These are phyloP conservation scores for Podaxis mareebaensis DNA, from an alignment of 768 basidiomycete species.

Conservation along the genomic window DNA sequence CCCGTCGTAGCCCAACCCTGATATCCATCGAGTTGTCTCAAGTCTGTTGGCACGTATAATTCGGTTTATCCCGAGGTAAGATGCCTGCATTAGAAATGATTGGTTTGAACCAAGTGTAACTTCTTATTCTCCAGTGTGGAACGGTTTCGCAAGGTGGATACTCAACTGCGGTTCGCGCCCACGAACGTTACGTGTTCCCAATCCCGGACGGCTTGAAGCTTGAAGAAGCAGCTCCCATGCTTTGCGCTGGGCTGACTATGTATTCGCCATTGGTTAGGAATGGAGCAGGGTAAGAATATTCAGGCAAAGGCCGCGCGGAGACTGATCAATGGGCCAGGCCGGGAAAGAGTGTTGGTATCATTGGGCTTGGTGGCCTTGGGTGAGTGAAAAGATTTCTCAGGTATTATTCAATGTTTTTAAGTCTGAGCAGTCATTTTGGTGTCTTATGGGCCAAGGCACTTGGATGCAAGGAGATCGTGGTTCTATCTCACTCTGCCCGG, in stretches of 20 bases:
- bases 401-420: too few species aligned
- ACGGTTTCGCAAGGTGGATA: slow-evolving; percentile 47
- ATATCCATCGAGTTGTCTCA: slow-evolving; percentile 35
- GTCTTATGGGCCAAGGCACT: slow-evolving; percentile 45
- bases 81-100: background rate
- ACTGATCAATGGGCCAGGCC: slow-evolving; percentile 34
- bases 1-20: background rate
- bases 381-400: background rate
- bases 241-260: slow-evolving; percentile 66
- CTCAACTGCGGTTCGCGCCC: slow-evolving; percentile 42
- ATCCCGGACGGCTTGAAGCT: slow-evolving; percentile 56
- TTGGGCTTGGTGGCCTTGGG: slow-evolving; percentile 64
- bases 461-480: slow-evolving; percentile 54
- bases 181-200: slow-evolving; percentile 57
- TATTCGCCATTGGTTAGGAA: slow-evolving; percentile 60
- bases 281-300: slow-evolving; percentile 34
- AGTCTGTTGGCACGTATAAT: slow-evolving; percentile 43
- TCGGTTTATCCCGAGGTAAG: slow-evolving; percentile 37
- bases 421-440: slow-evolving; percentile 30
- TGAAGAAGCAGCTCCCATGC: slow-evolving; percentile 59
- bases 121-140: slow-evolving; percentile 26
- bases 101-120: background rate
- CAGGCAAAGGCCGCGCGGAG: background rate
- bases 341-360: slow-evolving; percentile 64
- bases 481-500: slow-evolving; percentile 50